Conservation (phyloP, 164 flowering plant genomes). For the Echeveria elegans region DNA sequence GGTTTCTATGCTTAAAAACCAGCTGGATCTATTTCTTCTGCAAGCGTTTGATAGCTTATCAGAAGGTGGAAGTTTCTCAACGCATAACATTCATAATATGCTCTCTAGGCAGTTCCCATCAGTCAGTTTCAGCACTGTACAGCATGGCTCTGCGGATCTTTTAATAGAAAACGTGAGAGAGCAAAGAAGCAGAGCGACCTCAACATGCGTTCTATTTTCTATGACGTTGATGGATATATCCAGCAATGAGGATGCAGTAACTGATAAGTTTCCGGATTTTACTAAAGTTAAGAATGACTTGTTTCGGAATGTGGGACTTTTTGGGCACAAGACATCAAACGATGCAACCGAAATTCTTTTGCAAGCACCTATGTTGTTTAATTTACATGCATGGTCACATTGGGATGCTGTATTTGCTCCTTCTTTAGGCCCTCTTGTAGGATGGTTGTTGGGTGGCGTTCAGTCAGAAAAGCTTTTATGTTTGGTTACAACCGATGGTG, state of each 20-base stretch:
- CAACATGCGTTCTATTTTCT: conserved; percentile 60
- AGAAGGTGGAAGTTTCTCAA: conserved; percentile 29
- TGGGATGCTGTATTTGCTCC: conserved; percentile 89
- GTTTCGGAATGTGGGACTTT: conserved; percentile 13
- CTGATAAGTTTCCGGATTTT: conserved; percentile 14
- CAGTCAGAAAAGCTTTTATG: conserved; percentile 50
- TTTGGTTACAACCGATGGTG: conserved; percentile 64
- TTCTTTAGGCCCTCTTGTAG: conserved; percentile 72
- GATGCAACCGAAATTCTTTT: conserved; percentile 64
- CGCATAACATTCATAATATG: conserved; percentile 37
- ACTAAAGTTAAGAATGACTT: conserved; percentile 12
- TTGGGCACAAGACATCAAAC: conserved; percentile 34
- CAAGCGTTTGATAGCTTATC: conserved; percentile 48
- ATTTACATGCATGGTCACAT: conserved; percentile 72
- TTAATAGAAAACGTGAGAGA: conserved; percentile 24
- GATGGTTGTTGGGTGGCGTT: conserved; percentile 63
- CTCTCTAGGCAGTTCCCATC: conserved; percentile 67
- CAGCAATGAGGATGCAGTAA: conserved; percentile 14
- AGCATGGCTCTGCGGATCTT: conserved; percentile 27
- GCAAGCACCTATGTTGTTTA: conserved; percentile 71
- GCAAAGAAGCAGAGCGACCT: conserved; percentile 19
- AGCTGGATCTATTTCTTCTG: conserved; percentile 41
- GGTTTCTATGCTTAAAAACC: conserved; percentile 45
- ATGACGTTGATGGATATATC: conserved; percentile 28
- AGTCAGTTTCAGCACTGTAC: conserved; percentile 34